Base-by-base conservation (phyloP, 805 yeast species). In the Tetrapisispora namnaoensis region DNA sequence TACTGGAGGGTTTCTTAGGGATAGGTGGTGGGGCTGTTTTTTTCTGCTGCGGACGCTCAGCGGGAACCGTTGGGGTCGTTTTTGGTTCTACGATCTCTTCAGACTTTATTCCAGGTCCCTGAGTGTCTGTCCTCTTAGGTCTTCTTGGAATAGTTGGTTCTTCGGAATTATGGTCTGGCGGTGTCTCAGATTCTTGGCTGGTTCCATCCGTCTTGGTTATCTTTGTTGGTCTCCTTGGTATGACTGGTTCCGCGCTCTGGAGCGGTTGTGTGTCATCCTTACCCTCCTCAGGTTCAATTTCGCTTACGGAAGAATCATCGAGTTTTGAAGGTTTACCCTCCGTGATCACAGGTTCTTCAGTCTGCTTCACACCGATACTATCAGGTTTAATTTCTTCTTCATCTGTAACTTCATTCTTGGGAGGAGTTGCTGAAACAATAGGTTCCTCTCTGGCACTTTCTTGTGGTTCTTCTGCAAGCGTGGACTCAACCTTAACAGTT, bases 1-100 rank as follows among this genome's bases (percentile, higher is more conserved):
- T 83, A 1, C 88, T 80, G 0, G 91, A 83, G 17, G 87, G 80
- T 56, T 85, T 85, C 57, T 83, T 83, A 3, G 91, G 91, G 22
- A 80, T 80, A 30, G 80, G 82, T 6, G 88, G 88, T 14, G 87
- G 77, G 1, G 36, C n/a, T 17, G 44, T 17, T 4, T 34, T 30
- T 18, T 17, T 18, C 16, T 37, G 41, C 36, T 38, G 22, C 13
- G 41, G 20, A 35, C 46, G 22, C 20, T 27, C 37, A 20, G 6
- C 20, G 3, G 39, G 34, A 17, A 28, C 10, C 7, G 17, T 27
- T 17, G 44, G 37, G 21, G n/a, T 16, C 4, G 18, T 4, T 24
- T 24, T 24, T 24, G 28, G 4, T 24, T 24, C 28, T 24, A 24
- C 8, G 28, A 8, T 24, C 28, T 24, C 28, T 8, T 6, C 28